phyloP scores from a whole-genome alignment of 2,329 filamentous ascomycete species.

The Scedosporium minutisporum region DNA sequence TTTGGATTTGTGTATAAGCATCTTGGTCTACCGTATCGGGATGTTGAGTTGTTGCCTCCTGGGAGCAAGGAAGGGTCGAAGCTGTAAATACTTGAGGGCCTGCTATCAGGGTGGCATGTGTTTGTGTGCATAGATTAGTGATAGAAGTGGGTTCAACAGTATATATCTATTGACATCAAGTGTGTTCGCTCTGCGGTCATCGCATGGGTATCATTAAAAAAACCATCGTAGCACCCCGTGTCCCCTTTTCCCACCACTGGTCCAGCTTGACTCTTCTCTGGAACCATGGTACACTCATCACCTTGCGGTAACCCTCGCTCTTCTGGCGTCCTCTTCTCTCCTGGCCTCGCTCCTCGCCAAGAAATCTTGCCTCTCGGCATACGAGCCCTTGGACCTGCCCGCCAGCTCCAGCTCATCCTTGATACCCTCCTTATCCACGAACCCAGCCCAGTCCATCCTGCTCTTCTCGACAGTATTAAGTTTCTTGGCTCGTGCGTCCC shows the following conservation, averaged over 20 bases:
- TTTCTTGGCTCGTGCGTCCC: slow-evolving; percentile 36
- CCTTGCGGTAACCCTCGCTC: slow-evolving; percentile 35
- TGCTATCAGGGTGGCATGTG: too few relatives aligned
- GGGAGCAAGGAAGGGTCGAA: not conserved
- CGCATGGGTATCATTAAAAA: too few relatives aligned
- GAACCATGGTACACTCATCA: not conserved
- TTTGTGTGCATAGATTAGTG: too few relatives aligned
- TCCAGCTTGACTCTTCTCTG: too few relatives aligned
- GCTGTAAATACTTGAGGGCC: not conserved
- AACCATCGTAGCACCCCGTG: too few relatives aligned
- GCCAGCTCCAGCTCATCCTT: slow-evolving; percentile 58
- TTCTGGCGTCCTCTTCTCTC: slow-evolving; percentile 50
- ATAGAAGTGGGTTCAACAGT: too few relatives aligned
- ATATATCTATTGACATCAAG: too few relatives aligned
- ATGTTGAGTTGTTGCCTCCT: slow-evolving; percentile 32
- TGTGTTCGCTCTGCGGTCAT: too few relatives aligned
- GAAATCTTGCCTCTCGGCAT: slow-evolving; percentile 53
- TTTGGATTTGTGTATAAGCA: slow-evolving; percentile 61
- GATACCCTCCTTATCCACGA: slow-evolving; percentile 61
- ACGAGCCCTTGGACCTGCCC: slow-evolving; percentile 55
- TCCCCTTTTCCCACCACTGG: too few relatives aligned
- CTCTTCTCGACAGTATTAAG: slow-evolving; percentile 65
- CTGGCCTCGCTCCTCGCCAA: slow-evolving; percentile 54
- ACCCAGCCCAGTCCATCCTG: slow-evolving; percentile 64
- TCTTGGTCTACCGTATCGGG: slow-evolving; percentile 49